Conservation (phyloP, 2,329 filamentous ascomycete genomes). For the Salinomyces thailandicus region DNA sequence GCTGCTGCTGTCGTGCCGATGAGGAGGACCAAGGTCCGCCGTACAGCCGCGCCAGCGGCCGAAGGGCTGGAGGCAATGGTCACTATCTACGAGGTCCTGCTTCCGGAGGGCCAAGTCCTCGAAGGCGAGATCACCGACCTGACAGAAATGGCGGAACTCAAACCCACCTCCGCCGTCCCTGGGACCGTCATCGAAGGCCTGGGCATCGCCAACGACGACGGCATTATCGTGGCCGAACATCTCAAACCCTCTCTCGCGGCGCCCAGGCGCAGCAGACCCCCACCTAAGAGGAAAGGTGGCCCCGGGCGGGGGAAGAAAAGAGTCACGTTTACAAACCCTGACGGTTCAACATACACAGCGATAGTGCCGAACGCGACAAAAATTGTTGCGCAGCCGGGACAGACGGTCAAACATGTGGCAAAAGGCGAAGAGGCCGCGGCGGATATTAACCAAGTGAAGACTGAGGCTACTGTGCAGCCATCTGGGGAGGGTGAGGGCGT, state of each 20-base stretch:
- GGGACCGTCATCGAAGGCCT: conserved; percentile 51
- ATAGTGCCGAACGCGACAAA: conserved; percentile 28
- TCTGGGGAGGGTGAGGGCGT: conserved; percentile 32
- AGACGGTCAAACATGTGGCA: conserved; percentile 26
- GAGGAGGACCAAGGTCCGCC: conserved; percentile 67
- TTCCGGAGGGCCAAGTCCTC: conserved; percentile 66
- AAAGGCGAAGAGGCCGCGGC: conserved; percentile 25
- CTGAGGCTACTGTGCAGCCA: conserved; percentile 28
- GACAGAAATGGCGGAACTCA: conserved; percentile 36
- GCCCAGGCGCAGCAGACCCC: conserved; percentile 57
- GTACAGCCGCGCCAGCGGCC: conserved; percentile 56
- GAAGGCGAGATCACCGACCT: conserved; percentile 68
- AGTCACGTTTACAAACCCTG: conserved; percentile 45
- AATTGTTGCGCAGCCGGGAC: conserved; percentile 25
- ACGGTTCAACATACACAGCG: conserved; percentile 31
- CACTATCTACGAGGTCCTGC: conserved; percentile 72
- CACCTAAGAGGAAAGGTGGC: conserved; percentile 66
- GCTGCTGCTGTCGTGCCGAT: conserved; percentile 38
- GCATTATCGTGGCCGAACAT: conserved; percentile 43
- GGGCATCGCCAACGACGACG: conserved; percentile 51
- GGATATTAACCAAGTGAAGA: conserved; percentile 27
- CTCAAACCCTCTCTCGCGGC: conserved; percentile 22
- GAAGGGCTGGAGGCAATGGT: conserved; percentile 44
- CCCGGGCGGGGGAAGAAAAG: conserved; percentile 73
- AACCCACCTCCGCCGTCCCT: conserved; percentile 42